These are phyloP conservation scores for Cephaloascus albidus DNA, from an alignment of 805 yeast genomes.

Conservation along the genomic window DNA sequence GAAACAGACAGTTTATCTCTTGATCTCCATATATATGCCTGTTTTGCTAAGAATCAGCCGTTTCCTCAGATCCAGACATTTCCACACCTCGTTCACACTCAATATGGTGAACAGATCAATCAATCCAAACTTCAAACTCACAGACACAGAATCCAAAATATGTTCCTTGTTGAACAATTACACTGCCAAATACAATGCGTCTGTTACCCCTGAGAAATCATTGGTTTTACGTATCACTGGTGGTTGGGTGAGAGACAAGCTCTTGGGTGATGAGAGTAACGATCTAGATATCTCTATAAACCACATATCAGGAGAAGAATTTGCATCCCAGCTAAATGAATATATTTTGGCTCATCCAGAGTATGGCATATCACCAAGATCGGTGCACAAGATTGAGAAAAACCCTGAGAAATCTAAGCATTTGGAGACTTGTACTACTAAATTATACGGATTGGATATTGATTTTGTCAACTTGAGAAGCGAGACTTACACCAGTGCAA, in stretches of 20 bases:
- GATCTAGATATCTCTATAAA: constrained; percentile 93
- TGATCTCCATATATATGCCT: no score
- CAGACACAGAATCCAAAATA: constrained; percentile 32
- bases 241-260: constrained; percentile 97
- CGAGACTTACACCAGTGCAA: constrained; percentile 74
- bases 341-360: constrained; percentile 27
- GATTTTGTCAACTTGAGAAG: constrained; percentile 90
- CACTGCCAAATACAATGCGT: constrained; percentile 23
- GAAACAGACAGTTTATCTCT: no score
- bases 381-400: constrained; percentile 74
- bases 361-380: constrained; percentile 13
- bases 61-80: no score
- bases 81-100: no score
- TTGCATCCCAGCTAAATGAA: constrained; percentile 57
- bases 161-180: constrained; percentile 28
- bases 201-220: constrained; percentile 6
- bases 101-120: no score
- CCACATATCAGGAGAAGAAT: constrained; percentile 73
- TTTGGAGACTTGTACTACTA: constrained; percentile 92
- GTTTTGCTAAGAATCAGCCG: no score
- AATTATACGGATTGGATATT: constrained; percentile 71
- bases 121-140: constrained; percentile 16
- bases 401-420: constrained; percentile 97
- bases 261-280: constrained; percentile 69
- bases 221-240: constrained; percentile 79